Evolutionary conservation across 345 rosid genomes (phyloP), one percentile per base, ranked within the genome.

Genomic region (Eucalyptus albens): DNA sequence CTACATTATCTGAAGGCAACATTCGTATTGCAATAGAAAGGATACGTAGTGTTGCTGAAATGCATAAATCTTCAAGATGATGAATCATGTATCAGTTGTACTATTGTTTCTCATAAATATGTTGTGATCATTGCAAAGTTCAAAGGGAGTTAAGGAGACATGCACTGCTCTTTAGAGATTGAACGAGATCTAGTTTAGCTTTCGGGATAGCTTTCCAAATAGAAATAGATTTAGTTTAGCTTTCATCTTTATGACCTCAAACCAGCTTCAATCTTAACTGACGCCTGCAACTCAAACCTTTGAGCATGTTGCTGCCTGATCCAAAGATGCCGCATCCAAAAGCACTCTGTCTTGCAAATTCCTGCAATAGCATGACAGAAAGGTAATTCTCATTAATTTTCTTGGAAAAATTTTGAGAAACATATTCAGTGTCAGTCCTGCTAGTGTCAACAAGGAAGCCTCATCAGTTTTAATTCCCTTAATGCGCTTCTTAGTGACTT

Each of bases 1-100:
- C 99, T 7, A 90, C 95, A 82, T 91, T 97, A 90, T 90, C 93
- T 22, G 89, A 89, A 90, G 96, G 94, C 89, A 97, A 97, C 91
- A 91, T 97, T 92, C 95, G 95, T 87, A 47, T 93, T 60, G 94
- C 96, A 24, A 89, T 97, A 60, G 96, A 93, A 49, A 91, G 98
- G 91, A 96, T 96, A 65, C 90, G 86, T 37, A 93, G 88, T 90
- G 94, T 95, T 89, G 90, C 91, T 65, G 96, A 94, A 92, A 90
- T 92, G 72, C 86, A 92, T 88, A 94, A 91, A 90, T 91, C 93
- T 90, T 88, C 90, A 67, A 31, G 91, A 90, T 90, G 91, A 94
- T 87, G 86, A 77, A 65, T 86, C 80, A 27, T 69, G 24, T 33
- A 21, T 72, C 27, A 72, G 27, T 19, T 72, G 45, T 72, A 72